Evolutionary conservation across 106 monocot species (phyloP).

Genomic region (Dioscorea zingiberensis): DNA sequence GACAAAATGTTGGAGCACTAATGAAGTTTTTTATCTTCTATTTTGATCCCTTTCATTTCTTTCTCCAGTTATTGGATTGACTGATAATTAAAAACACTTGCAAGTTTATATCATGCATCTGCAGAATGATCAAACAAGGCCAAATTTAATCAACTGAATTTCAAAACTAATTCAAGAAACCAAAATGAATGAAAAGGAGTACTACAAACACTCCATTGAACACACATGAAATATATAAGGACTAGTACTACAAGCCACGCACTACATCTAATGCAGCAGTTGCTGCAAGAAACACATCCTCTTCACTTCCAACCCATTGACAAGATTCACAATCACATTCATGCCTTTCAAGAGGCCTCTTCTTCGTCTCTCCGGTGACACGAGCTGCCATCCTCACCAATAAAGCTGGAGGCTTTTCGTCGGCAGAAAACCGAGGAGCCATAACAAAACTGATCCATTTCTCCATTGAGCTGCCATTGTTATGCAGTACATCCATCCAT

Average conservation of each 20-base stretch:
- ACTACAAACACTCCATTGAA: no score
- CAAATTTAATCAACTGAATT: background rate
- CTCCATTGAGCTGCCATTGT: background rate
- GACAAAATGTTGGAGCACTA: background rate
- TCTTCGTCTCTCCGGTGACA: background rate
- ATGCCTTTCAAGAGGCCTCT: background rate
- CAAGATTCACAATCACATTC: background rate
- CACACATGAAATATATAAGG: background rate
- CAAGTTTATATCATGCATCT: no score
- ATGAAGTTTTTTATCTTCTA: background rate
- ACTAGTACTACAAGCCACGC: no score
- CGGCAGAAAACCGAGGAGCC: background rate
- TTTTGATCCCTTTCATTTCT: background rate
- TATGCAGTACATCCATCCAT: background rate
- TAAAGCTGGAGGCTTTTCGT: background rate
- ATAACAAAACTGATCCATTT: background rate
- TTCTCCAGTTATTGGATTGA: background rate
- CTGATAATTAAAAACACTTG: background rate
- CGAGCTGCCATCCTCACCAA: background rate
- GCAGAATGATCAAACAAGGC: no score
- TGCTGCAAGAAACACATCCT: conserved; percentile 3
- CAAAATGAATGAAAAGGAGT: no score
- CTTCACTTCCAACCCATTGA: background rate
- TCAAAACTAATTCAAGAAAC: no score
- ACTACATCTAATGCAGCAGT: background rate